Evolutionary conservation across 78 protist species (phyloP).

Genomic region (Speleostelium caveatum): DNA sequence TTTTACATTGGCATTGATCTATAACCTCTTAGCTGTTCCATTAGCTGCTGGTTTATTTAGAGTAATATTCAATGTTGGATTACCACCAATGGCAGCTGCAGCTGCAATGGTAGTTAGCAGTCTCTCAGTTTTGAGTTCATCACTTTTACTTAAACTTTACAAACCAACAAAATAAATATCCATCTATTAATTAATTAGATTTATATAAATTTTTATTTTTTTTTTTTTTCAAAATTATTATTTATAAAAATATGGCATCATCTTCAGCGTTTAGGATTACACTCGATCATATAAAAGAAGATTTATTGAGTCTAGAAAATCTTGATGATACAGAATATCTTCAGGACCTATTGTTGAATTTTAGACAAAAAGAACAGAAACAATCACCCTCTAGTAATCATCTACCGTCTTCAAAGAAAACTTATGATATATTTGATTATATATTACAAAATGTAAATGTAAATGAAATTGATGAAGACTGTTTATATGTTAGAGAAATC

Average conservation of each 20-base stretch:
- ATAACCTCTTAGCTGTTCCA: conserved; percentile 87
- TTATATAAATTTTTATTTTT: no score
- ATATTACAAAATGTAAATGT: conserved; percentile 58
- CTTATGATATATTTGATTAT: conserved; percentile 44
- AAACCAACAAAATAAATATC: conserved; percentile 27
- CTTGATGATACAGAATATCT: conserved; percentile 23
- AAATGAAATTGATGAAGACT: conserved; percentile 33
- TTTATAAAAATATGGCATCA: no score
- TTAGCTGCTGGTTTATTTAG: conserved; percentile 84
- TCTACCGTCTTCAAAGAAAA: background rate
- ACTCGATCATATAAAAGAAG: conserved; percentile 50
- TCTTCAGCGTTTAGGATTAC: conserved; percentile 66
- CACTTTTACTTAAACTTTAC: conserved; percentile 62
- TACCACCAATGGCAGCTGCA: conserved; percentile 83
- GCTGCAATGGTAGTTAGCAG: conserved; percentile 76
- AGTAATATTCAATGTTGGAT: conserved; percentile 47
- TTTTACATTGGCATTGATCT: conserved; percentile 92
- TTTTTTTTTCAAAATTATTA: no score
- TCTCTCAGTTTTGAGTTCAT: conserved; percentile 72
- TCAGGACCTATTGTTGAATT: conserved; percentile 25
- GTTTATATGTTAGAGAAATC: conserved; percentile 49
- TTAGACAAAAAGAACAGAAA: background rate
- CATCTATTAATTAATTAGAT: no score
- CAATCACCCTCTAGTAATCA: background rate
- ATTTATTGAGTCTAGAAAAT: conserved; percentile 30